Evolutionary conservation across 257 asterid species (phyloP).

Genomic region (Penstemon davidsonii): DNA sequence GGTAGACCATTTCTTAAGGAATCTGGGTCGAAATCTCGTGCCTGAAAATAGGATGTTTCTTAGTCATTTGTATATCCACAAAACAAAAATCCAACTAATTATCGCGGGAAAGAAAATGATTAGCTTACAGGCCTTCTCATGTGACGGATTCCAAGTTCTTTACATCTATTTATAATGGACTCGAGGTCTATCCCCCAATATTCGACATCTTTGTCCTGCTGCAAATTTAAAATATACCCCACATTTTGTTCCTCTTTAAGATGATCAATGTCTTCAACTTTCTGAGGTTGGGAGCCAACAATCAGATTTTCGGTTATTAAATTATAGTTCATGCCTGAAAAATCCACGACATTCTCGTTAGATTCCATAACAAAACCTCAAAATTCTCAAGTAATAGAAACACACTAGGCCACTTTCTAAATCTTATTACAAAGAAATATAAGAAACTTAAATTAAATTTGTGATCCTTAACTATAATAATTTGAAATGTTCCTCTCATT

Average conservation of each 20-base stretch:
- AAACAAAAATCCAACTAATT: too few species aligned
- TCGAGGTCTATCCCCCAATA: constrained; percentile 82
- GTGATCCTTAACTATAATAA: neutral
- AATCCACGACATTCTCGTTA: constrained; percentile 25
- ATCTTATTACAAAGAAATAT: neutral
- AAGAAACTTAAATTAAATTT: neutral
- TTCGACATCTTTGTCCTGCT: constrained; percentile 79
- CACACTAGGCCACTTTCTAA: neutral
- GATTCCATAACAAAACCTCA: constrained; percentile 15
- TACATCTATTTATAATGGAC: constrained; percentile 61
- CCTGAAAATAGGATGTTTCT: constrained; percentile 45
- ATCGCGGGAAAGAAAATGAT: constrained; percentile 6
- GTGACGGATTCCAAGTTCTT: constrained; percentile 66
- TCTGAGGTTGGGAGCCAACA: constrained; percentile 97
- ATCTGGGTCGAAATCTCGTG: constrained; percentile 92
- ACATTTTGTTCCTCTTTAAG: constrained; percentile 70
- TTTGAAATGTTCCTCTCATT: neutral
- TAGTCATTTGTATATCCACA: neutral
- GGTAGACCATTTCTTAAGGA: constrained; percentile 80
- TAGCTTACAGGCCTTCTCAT: constrained; percentile 96
- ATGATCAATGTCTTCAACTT: constrained; percentile 77
- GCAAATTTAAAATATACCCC: constrained; percentile 78
- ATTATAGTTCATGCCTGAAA: constrained; percentile 90
- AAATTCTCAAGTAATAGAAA: neutral
- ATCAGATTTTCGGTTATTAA: constrained; percentile 77